Base-by-base conservation (phyloP, 805 yeast genomes). In the Cephaloascus albidus region DNA sequence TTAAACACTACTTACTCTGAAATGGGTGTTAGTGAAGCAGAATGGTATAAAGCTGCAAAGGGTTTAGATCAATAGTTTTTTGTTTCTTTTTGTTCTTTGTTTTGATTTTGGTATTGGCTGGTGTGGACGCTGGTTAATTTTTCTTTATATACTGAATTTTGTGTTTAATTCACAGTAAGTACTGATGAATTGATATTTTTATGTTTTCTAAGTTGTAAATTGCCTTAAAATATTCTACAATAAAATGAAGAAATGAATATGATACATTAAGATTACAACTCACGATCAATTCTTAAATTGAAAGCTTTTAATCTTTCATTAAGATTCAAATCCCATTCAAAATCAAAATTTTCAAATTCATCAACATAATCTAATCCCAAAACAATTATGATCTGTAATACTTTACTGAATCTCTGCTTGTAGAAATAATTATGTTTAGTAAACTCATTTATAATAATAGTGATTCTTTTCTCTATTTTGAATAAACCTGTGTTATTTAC, bases 281-380 rank as follows among this genome's bases (percentile, higher is more conserved):
- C n/a, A n/a, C n/a, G n/a, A 49, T 61, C 73, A 10, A 80, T 66
- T 50, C 88, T 67, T 42, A 79, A 63, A 10, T 64, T 55, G 48
- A 88, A 69, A 10, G 82, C 79, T 41, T 68, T 72, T 36, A 70
- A 71, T 46, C 93, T 69, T 49, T 89, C 96, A 34, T 71, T 74
- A 3, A 87, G 86, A 8, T 86, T 79, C 45, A 89, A 62, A 1
- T 81, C 80, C 96, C 96, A 88, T 31, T 70, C 71, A 40, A 70
- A 63, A 3, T 61, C 63, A 17, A 60, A 64, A n/a, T 45, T 50
- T 2, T 50, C 43, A 33, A 41, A 76, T 38, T 72, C 80, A 43
- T 84, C 89, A n/a, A n/a, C n/a, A n/a, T n/a, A n/a, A 48, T 87
- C 96, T 61, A 87, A 71, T 3, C 95, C 93, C 33, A 88, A 65